Percentiles rank a stretch among this genome's conserved stretches.
phyloP scores from a whole-genome alignment of 768 basidiomycete species.

The Fistulinella prunicolor region DNA sequence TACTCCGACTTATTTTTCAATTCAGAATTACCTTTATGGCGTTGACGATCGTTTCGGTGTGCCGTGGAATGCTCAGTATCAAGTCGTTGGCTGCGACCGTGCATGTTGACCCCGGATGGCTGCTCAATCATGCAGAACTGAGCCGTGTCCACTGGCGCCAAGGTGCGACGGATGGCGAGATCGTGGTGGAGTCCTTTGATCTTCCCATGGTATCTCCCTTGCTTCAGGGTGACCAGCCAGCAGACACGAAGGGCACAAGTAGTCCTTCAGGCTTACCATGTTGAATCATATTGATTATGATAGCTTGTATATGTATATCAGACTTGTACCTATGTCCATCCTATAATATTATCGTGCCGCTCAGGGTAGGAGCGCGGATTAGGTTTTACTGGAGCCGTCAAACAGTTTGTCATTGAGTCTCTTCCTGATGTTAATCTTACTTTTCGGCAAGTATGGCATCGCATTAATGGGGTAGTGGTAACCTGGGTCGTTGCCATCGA shows the following conservation, averaged over 20 bases:
- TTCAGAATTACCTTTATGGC: conserved; percentile 5
- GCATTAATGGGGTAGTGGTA: conserved; percentile 66
- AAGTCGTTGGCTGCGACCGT: conserved; percentile 41
- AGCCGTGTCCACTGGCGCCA: conserved; percentile 40
- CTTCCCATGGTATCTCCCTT: not conserved
- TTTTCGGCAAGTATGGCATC: too few relatives aligned
- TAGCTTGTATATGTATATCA: too few relatives aligned
- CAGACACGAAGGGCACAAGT: not conserved
- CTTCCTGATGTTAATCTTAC: too few relatives aligned
- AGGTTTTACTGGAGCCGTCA: too few relatives aligned
- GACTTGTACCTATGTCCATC: too few relatives aligned
- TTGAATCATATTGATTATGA: too few relatives aligned
- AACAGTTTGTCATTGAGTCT: too few relatives aligned
- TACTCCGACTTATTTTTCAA: not conserved
- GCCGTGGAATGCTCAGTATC: conserved; percentile 39
- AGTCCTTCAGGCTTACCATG: not conserved
- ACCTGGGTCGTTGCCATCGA: conserved; percentile 72
- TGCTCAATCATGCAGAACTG: conserved; percentile 45
- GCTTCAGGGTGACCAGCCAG: not conserved
- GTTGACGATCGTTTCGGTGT: conserved; percentile 29
- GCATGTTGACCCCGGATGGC: conserved; percentile 42
- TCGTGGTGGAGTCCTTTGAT: conserved; percentile 21
- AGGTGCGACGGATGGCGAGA: conserved; percentile 37
- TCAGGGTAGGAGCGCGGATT: too few relatives aligned
- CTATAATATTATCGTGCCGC: too few relatives aligned